Evolutionary conservation across 2,329 filamentous ascomycete species (phyloP), one percentile per base, ranked within the genome.

Genomic region (Trichothecium sympodiale): DNA sequence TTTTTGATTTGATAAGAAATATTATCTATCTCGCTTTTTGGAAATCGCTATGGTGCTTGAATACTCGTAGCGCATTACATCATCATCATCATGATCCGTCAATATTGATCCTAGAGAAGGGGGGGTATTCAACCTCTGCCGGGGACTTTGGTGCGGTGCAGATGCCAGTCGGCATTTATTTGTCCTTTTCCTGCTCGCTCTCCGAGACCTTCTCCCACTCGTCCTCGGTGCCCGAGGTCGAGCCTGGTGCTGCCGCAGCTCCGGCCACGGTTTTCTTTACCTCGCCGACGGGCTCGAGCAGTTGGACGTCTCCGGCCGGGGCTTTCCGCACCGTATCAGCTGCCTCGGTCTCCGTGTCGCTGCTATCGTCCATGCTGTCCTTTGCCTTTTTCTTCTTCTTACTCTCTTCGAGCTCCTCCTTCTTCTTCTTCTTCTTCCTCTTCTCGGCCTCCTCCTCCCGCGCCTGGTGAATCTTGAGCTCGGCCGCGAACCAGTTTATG

Each of bases 201-300:
- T 83, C 82, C 16, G 84, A 86, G 4, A 96, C 82, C 67, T 91
- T 93, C 65, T 95, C 89, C 89, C 89, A 96, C 61, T 96, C 89
- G 52, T 89, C 89, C 62, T 96, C 89, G 4, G 88, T 95, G 59
- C 86, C 89, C 15, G 59, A 68, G 35, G 70, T 67, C 31, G 71
- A 77, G 55, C 68, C 73, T 17, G 61, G 64, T 27, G 64, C 67
- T 34, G 60, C 54, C 33, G 56, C 47, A 31, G 47, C 41, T 39
- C 46, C 43, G 37, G 31, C 42, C 54, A 63, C 48, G 31, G 67
- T 63, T 34, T 64, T 65, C 57, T 71, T 75, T 44, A 76, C 52
- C 43, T 69, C 59, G 36, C 65, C 67, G 13, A 46, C 46, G 36
- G 49, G 43, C 47, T 65, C 61, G 16, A 56, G 47, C 12, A 59